Evolutionary conservation across 1,284 basidiomycete genomes (phyloP), one percentile per base, ranked within the genome.

Genomic region (Trametes pubescens): DNA sequence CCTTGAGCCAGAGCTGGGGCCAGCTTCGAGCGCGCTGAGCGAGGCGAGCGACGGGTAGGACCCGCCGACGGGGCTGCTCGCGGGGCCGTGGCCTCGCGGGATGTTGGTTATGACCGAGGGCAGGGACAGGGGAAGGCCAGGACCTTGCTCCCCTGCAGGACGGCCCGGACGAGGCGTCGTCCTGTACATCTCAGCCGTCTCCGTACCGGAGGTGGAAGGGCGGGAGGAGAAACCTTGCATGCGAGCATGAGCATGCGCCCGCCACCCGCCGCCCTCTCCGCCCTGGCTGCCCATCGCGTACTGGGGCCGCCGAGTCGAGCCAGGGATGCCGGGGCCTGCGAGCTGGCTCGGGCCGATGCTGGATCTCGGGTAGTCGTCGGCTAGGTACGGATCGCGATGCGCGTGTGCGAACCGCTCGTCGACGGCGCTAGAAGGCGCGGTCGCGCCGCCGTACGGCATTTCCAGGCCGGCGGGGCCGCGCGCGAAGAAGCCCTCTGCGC

Each of bases 311-410:
- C 67, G 51, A 65, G 69, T 72, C n/a, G 74, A 72, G 37, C 86
- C 86, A 55, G 87, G 85, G 68, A 89, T 83, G 5, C 86, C 88
- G 54, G 87, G 87, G 14, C 88, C 88, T 26, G 86, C 81, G n/a
- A 89, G 73, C 51, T 81, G 72, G 9, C 67, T 60, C 40, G 64
- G 57, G 38, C 59, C 62, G 59, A 64, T 52, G 44, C 51, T 53
- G 37, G 67, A 65, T 64, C 71, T 66, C 64, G 65, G 51, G 53
- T 68, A 65, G 46, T 62, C 56, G 35, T 71, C 65, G 58, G 69
- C 54, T 55, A 61, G 58, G 60, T 69, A 71, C 22, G 57, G 49
- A 65, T 69, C 68, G 47, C 65, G 70, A 60, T 69, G 67, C 29
- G 54, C 29, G 43, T 57, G 62, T 40, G 62, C 57, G 59, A 64